Percentiles rank a stretch among this genome's conserved stretches.
Evolutionary conservation across 805 yeast species (phyloP).

Genomic region (Yarrowia sp.): DNA sequence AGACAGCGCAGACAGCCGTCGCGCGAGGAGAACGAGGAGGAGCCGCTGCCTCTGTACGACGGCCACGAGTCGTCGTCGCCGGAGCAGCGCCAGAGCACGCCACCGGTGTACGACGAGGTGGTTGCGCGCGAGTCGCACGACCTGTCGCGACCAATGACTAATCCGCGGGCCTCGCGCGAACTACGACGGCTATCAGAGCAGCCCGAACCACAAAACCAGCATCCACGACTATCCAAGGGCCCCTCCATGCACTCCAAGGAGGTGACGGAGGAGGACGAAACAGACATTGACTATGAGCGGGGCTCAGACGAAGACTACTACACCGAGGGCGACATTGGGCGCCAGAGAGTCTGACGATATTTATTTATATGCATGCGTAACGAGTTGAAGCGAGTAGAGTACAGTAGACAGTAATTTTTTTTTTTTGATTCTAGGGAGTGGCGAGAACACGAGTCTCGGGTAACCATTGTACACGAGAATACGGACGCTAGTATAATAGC

Average conservation of each 20-base stretch:
- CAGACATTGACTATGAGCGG: slow-evolving; percentile 24
- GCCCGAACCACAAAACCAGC: background rate
- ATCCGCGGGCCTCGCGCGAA: background rate
- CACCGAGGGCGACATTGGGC: slow-evolving; percentile 10
- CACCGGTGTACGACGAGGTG: slow-evolving; percentile 20
- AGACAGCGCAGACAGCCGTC: background rate
- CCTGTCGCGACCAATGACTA: slow-evolving; percentile 2
- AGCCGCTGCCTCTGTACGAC: slow-evolving; percentile 15
- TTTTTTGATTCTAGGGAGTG: no score
- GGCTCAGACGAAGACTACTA: slow-evolving; percentile 12
- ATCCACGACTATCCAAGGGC: slow-evolving; percentile 2
- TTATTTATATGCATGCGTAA: slow-evolving; percentile 14
- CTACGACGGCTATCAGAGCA: background rate
- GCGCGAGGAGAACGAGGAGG: background rate
- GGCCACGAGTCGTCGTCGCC: slow-evolving; percentile 18
- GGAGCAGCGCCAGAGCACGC: slow-evolving; percentile 10
- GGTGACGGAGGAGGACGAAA: slow-evolving; percentile 21
- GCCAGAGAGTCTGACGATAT: slow-evolving; percentile 12
- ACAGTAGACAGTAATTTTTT: no score
- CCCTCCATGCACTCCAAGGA: slow-evolving; percentile 11
- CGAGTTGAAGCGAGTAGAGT: no score
- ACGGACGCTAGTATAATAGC: background rate
- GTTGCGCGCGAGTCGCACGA: background rate
- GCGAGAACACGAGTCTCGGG: no score
- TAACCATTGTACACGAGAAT: background rate